These are phyloP conservation scores for Sanghuangporus sanghuang DNA, from an alignment of 1,284 basidiomycete species.

Conservation along the genomic window DNA sequence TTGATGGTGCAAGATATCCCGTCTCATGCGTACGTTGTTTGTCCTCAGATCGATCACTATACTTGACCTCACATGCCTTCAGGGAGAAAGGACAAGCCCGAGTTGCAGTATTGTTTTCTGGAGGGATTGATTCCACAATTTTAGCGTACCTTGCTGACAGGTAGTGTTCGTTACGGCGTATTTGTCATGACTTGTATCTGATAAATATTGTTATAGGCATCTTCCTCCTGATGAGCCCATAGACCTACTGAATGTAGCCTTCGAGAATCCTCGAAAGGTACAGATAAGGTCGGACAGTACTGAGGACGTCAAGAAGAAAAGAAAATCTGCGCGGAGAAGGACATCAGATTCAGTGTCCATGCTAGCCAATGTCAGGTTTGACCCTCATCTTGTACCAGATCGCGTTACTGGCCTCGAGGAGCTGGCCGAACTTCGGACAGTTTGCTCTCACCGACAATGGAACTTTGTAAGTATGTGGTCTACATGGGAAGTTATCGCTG, in stretches of 20 bases:
- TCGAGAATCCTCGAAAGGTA: conserved; percentile 84
- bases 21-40: conserved; percentile 30
- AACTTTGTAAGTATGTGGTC: conserved; percentile 65
- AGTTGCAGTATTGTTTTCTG: conserved; percentile 90
- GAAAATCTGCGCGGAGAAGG: conserved; percentile 22
- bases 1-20: conserved; percentile 57
- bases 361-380: conserved; percentile 18
- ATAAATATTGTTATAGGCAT: not conserved
- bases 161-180: conserved; percentile 29
- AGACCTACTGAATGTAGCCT: conserved; percentile 93
- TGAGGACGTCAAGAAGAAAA: conserved; percentile 39
- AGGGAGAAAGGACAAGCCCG: conserved; percentile 41
- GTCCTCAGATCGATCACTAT: not conserved
- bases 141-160: conserved; percentile 76
- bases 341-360: conserved; percentile 2
- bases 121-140: conserved; percentile 91
- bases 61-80: not conserved
- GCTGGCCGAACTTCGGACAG: conserved; percentile 63
- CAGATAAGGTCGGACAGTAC: conserved; percentile 34
- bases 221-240: conserved; percentile 67
- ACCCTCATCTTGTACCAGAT: conserved; percentile 77
- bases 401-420: conserved; percentile 77
- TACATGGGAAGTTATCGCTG: not conserved
- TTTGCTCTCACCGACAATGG: conserved; percentile 79
- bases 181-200: not conserved